phyloP scores from a whole-genome alignment of 2,329 filamentous ascomycete species.

The Nothophaeocryptopus gaeumannii region DNA sequence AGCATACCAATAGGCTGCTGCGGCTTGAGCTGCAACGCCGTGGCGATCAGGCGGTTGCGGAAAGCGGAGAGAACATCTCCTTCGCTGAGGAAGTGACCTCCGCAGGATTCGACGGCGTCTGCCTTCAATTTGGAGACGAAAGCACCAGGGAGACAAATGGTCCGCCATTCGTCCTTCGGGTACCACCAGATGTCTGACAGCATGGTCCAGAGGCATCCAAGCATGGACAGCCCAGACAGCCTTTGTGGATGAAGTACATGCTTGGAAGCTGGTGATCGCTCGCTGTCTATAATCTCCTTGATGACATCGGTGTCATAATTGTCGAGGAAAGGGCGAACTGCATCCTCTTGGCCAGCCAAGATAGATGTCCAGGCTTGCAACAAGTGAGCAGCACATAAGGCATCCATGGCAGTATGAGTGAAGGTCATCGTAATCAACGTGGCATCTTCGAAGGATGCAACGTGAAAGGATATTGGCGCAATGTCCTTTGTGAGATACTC shows the following conservation, averaged over 20 bases:
- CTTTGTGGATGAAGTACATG: neutral
- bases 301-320: neutral
- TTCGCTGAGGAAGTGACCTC: neutral
- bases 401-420: slow-evolving; percentile 1
- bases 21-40: neutral
- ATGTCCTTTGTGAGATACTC: neutral
- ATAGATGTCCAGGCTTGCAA: neutral
- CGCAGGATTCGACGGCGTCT: neutral
- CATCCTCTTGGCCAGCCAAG: neutral
- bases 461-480: neutral
- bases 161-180: neutral
- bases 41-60: slow-evolving; percentile 1
- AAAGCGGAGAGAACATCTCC: neutral
- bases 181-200: neutral
- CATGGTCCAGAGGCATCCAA: neutral
- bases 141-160: neutral
- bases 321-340: neutral
- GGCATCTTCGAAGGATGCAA: neutral
- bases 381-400: neutral
- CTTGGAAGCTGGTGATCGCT: neutral
- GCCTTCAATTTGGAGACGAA: neutral
- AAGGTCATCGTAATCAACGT: neutral
- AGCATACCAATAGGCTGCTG: neutral
- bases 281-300: slow-evolving; percentile 1
- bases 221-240: neutral